Percentiles rank a stretch among this genome's conserved stretches.
Conservation (phyloP, 2,329 filamentous ascomycete species). For the Fusarium xyrophilum region DNA sequence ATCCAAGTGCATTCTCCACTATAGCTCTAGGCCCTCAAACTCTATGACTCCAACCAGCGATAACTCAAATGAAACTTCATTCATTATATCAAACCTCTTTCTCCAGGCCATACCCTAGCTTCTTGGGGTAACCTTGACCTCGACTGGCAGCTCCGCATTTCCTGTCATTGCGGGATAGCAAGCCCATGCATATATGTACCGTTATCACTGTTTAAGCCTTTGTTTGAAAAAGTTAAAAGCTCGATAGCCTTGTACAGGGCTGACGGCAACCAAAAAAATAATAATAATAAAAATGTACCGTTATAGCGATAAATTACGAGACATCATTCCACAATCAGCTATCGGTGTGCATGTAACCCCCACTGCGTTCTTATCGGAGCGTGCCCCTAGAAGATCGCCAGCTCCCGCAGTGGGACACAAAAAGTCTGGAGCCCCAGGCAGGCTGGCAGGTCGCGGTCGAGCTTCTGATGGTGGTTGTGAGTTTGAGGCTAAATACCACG, state of each 20-base stretch:
- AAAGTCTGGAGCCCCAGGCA: slow-evolving; percentile 33
- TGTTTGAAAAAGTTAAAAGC: too few relatives aligned
- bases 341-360: slow-evolving; percentile 40
- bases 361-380: slow-evolving; percentile 16
- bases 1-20: background rate
- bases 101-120: slow-evolving; percentile 13
- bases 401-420: slow-evolving; percentile 28
- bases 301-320: slow-evolving; percentile 2
- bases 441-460: slow-evolving; percentile 6
- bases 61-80: background rate
- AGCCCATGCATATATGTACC: slow-evolving; percentile 1
- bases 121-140: slow-evolving; percentile 11
- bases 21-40: background rate
- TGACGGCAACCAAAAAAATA: too few relatives aligned
- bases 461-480: background rate
- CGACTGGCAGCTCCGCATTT: slow-evolving; percentile 15
- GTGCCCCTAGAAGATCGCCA: slow-evolving; percentile 21
- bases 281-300: too few relatives aligned
- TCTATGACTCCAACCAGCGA: background rate
- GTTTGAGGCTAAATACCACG: slow-evolving; percentile 9
- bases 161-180: slow-evolving; percentile 16
- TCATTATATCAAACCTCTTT: slow-evolving; percentile 15
- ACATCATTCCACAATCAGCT: slow-evolving; percentile 21
- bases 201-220: too few relatives aligned
- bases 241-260: too few relatives aligned